Evolutionary conservation across 345 rosid species (phyloP).

Genomic region (Mallotus nudiflorus): DNA sequence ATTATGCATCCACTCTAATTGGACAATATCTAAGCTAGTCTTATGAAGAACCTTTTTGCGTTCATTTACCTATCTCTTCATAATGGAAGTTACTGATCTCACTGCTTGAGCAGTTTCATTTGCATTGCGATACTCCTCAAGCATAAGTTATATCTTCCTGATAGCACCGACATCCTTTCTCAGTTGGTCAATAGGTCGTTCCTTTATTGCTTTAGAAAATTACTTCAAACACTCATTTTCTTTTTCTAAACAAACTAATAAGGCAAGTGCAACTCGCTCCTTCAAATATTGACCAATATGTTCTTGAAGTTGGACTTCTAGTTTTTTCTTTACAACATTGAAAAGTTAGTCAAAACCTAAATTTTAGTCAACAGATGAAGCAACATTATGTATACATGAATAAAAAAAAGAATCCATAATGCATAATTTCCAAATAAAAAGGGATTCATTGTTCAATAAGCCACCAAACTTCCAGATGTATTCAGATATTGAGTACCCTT

Average conservation of each 20-base stretch:
- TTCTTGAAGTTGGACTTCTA: constrained; percentile 71
- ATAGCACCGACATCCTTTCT: constrained; percentile 47
- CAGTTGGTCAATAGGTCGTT: constrained; percentile 38
- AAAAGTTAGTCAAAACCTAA: constrained; percentile 86
- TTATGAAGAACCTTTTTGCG: constrained; percentile 63
- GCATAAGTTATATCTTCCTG: constrained; percentile 66
- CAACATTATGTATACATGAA: constrained; percentile 75
- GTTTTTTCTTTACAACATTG: constrained; percentile 68
- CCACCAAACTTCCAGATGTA: constrained; percentile 68
- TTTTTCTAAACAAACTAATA: constrained; percentile 61
- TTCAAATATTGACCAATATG: constrained; percentile 59
- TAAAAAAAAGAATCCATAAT: constrained; percentile 77
- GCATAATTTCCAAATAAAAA: constrained; percentile 85
- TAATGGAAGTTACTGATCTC: constrained; percentile 63
- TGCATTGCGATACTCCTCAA: constrained; percentile 80
- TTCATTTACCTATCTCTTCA: constrained; percentile 76
- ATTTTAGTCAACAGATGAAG: constrained; percentile 66
- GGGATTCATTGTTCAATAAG: constrained; percentile 53
- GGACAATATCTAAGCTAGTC: constrained; percentile 71
- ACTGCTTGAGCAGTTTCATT: constrained; percentile 85
- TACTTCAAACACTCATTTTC: constrained; percentile 57
- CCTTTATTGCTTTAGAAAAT: constrained; percentile 43
- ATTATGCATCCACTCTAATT: constrained; percentile 93
- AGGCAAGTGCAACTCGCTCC: constrained; percentile 57
- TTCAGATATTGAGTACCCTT: constrained; percentile 60